Conservation (phyloP, 805 yeast species). For the Pichia occidentalis region DNA sequence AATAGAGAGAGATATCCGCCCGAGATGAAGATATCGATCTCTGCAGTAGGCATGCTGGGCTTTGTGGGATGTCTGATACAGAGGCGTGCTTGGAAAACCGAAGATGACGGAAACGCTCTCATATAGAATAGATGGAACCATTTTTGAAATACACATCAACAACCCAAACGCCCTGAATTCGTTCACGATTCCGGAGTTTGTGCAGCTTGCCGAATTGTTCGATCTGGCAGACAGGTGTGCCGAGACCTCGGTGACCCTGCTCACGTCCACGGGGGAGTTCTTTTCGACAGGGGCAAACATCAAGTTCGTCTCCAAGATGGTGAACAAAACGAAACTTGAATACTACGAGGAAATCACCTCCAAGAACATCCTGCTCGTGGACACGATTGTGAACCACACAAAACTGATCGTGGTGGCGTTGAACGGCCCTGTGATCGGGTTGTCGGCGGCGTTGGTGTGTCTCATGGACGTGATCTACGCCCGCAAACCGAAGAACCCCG, state of each 20-base stretch:
- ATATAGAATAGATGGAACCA: conserved; percentile 17
- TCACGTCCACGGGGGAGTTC: conserved; percentile 65
- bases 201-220: conserved; percentile 50
- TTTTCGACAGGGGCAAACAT: conserved; percentile 86
- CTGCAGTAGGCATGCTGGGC: no score
- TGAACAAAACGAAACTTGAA: conserved; percentile 16
- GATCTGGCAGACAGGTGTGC: conserved; percentile 59
- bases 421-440: conserved; percentile 85
- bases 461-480: conserved; percentile 73
- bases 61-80: no score
- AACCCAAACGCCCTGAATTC: conserved; percentile 61
- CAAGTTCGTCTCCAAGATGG: conserved; percentile 28
- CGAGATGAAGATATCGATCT: no score
- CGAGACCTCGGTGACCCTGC: conserved; percentile 54
- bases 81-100: not conserved
- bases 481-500: conserved; percentile 1
- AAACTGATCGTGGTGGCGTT: conserved; percentile 68
- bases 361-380: conserved; percentile 63
- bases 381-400: conserved; percentile 59
- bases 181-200: conserved; percentile 56
- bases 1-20: no score
- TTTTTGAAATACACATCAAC: conserved; percentile 54
- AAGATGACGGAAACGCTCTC: conserved; percentile 11
- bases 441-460: conserved; percentile 67
- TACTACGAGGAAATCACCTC: conserved; percentile 37